A percentile compares a stretch with the other conserved stretches of the same genome.
These are phyloP conservation scores for Adansonia madagascariensis DNA, from an alignment of 441 rosid species.

Conservation along the genomic window DNA sequence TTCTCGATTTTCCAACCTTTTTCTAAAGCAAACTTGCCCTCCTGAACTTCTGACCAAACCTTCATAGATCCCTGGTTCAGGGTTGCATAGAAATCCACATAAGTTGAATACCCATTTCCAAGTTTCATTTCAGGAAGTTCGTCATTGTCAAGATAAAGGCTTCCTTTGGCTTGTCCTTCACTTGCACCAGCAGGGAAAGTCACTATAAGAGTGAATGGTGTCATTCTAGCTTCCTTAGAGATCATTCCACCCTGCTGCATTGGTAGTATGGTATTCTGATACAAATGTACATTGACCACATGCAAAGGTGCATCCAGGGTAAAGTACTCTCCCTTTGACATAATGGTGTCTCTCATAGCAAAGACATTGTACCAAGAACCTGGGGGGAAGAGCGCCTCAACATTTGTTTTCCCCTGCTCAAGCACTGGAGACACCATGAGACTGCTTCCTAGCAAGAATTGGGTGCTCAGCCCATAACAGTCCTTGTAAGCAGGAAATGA, in stretches of 20 bases:
- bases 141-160: constrained; percentile 72
- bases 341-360: constrained; percentile 61
- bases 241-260: constrained; percentile 93
- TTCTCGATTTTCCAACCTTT: constrained; percentile 77
- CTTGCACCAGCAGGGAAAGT: constrained; percentile 73
- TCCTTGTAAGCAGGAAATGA: constrained; percentile 70
- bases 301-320: constrained; percentile 79
- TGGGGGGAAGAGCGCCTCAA: constrained; percentile 84
- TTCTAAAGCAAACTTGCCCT: constrained; percentile 70
- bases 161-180: constrained; percentile 68
- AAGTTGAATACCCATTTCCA: constrained; percentile 64
- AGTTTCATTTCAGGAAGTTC: constrained; percentile 92
- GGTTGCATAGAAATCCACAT: constrained; percentile 64
- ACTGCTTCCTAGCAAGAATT: constrained; percentile 86
- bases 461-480: constrained; percentile 81
- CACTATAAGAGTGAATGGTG: constrained; percentile 76
- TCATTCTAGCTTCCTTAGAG: constrained; percentile 76
- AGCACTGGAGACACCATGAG: constrained; percentile 95
- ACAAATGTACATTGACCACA: constrained; percentile 80
- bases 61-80: constrained; percentile 58
- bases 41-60: constrained; percentile 81
- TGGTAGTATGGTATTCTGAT: constrained; percentile 78
- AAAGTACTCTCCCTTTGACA: constrained; percentile 58
- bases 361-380: constrained; percentile 92
- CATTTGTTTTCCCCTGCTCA: constrained; percentile 67